Base-by-base conservation (phyloP, 1,139 yeast genomes). In the Debaryomyces robertsiae region DNA sequence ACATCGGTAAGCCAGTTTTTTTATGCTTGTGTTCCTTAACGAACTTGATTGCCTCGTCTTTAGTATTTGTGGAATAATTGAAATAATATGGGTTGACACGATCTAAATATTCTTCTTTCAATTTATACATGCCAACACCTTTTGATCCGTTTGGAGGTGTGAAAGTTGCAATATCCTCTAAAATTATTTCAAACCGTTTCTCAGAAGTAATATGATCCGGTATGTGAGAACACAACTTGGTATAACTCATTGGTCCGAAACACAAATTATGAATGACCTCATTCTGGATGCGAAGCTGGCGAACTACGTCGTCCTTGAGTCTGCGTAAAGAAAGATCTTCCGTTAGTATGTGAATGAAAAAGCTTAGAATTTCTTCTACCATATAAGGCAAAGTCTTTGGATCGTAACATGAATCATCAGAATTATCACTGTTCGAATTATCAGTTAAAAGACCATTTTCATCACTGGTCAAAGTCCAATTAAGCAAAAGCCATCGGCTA, bases 201-300 rank as follows among this genome's bases (percentile, higher is more conserved):
- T 88, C 94, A 9, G 77, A 69, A 0, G 81, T 68, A 16, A 90
- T 70, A 50, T 82, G 86, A 41, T 90, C 97, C 0, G 96, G 94
- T 9, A 91, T 75, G 16, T 73, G 77, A 4, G 79, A 66, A 46
- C 84, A 75, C 19, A 93, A 65, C 41, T 87, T 87, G 3, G 94
- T 79, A 55, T 82, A 90, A 15, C 82, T 73, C 68, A 82, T 67
- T 1, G 87, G 82, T 19, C 82, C 82, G 64, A 88, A 88, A 43
- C 94, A 82, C 17, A 93, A 67, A 11, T 82, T 76, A 55, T 93
- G 98, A 19, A 89, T 73, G 15, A 93, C 79, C 53, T 91, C 97
- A 36, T 77, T 75, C 42, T 67, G 70, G 30, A 89, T 75, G 42
- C 83, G 71, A 9, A 65, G 61, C 41, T 76, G 77, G 15, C 72